phyloP scores from a whole-genome alignment of 2,329 filamentous ascomycete species.

The Drechslera avenae region DNA sequence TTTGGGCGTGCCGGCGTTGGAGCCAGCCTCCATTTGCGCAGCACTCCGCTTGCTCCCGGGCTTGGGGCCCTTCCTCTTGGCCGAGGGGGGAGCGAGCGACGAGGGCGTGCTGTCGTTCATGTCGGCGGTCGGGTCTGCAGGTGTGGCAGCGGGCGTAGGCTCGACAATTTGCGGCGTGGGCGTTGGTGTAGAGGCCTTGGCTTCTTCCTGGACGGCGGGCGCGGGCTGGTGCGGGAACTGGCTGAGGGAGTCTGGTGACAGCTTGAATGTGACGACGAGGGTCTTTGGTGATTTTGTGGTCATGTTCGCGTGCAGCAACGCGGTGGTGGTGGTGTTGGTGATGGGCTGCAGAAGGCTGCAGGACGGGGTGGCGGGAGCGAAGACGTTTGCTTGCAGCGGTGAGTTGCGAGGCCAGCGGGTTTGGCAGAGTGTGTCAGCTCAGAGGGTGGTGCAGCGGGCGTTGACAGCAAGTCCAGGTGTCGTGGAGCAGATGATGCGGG shows the following conservation, averaged over 20 bases:
- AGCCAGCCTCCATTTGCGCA: constrained; percentile 59
- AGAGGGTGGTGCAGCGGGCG: constrained; percentile 4
- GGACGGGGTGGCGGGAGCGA: constrained; percentile 16
- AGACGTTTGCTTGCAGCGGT: constrained; percentile 8
- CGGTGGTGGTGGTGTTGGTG: constrained; percentile 24
- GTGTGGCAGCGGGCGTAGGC: constrained; percentile 46
- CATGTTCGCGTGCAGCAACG: constrained; percentile 37
- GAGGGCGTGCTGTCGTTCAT: constrained; percentile 43
- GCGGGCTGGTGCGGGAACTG: constrained; percentile 36
- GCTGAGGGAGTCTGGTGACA: constrained; percentile 37
- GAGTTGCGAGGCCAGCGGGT: constrained; percentile 13
- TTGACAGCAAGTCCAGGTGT: constrained; percentile 7
- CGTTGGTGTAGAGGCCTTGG: constrained; percentile 49
- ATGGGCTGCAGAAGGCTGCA: constrained; percentile 13
- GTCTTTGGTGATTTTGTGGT: constrained; percentile 42
- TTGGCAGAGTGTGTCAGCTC: constrained; percentile 11
- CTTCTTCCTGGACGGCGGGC: constrained; percentile 31
- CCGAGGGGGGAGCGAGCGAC: constrained; percentile 52
- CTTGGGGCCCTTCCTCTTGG: constrained; percentile 78
- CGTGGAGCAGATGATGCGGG: constrained; percentile 9
- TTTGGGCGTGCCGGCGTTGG: constrained; percentile 57
- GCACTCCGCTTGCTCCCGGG: constrained; percentile 64
- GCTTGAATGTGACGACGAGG: constrained; percentile 41
- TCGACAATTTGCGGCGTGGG: constrained; percentile 44
- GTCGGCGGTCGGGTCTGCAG: constrained; percentile 49